phyloP scores from a whole-genome alignment of 495 filamentous ascomycete species.

The Xylaria castorea region DNA sequence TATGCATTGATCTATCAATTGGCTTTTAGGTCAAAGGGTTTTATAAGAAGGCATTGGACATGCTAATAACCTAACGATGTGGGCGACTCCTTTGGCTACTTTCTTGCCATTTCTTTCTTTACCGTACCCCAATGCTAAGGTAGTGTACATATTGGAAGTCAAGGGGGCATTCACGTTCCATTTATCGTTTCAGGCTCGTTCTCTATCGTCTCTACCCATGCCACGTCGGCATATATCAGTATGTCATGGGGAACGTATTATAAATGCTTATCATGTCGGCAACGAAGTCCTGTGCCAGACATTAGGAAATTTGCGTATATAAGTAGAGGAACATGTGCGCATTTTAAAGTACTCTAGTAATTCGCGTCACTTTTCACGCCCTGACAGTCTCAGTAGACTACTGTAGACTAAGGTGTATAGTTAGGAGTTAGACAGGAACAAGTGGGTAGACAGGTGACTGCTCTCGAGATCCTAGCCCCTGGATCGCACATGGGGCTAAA shows the following conservation, averaged over 20 bases:
- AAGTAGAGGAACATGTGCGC: background rate
- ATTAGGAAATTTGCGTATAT: background rate
- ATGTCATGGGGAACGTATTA: conserved; percentile 27
- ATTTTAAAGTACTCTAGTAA: background rate
- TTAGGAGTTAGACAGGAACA: background rate
- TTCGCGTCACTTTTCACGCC: background rate
- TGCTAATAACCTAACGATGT: background rate
- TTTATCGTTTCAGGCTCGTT: conserved; percentile 39
- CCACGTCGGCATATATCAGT: conserved; percentile 22
- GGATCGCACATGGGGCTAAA: conserved; percentile 18
- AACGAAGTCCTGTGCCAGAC: background rate
- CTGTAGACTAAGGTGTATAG: background rate
- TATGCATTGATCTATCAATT: background rate
- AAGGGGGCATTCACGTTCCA: conserved; percentile 39
- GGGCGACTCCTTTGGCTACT: background rate
- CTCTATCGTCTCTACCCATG: conserved; percentile 28
- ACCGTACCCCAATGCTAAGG: conserved; percentile 13
- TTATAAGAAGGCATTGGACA: background rate
- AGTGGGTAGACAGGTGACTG: background rate
- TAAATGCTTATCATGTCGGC: background rate
- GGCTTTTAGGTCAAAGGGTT: background rate
- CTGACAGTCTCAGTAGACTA: background rate
- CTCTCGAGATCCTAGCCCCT: conserved; percentile 1
- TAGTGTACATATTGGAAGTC: conserved; percentile 27
- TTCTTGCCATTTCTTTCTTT: background rate